Evolutionary conservation across 805 yeast genomes (phyloP).

Genomic region (Phaffomyces opuntiae): DNA sequence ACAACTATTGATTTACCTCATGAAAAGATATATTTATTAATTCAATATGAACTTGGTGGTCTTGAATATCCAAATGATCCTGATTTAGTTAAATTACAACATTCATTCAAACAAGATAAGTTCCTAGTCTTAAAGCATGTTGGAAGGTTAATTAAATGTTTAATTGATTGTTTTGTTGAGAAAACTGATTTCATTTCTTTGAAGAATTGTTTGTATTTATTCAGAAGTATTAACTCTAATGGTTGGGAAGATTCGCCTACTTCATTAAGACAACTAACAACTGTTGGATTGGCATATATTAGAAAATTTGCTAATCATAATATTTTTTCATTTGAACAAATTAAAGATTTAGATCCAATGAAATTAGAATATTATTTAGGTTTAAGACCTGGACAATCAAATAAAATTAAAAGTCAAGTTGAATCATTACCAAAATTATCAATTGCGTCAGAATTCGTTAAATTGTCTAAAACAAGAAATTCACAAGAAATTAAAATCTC

Average conservation of each 20-base stretch:
- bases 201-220: conserved; percentile 29
- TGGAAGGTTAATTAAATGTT: conserved; percentile 35
- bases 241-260: conserved; percentile 46
- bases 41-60: conserved; percentile 47
- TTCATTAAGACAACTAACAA: conserved; percentile 41
- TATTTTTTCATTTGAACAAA: conserved; percentile 27
- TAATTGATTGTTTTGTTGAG: conserved; percentile 36
- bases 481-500: conserved; percentile 19
- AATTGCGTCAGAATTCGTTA: conserved; percentile 16
- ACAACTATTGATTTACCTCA: conserved; percentile 18
- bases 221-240: conserved; percentile 34
- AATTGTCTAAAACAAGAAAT: conserved; percentile 3
- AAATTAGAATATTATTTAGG: conserved; percentile 37
- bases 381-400: conserved; percentile 34
- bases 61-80: conserved; percentile 37
- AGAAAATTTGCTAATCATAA: conserved; percentile 31
- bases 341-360: conserved; percentile 23
- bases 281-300: conserved; percentile 36
- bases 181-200: conserved; percentile 38
- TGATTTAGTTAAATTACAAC: conserved; percentile 33
- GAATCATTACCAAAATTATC: conserved; percentile 30
- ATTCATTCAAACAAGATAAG: conserved; percentile 38
- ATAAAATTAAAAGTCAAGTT: conserved; percentile 29
- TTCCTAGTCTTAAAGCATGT: conserved; percentile 34
- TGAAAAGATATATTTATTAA: conserved; percentile 35